Percentiles rank a stretch among this genome's conserved stretches.
Conservation (phyloP, 805 yeast species). For the Candida dajiaensis region DNA sequence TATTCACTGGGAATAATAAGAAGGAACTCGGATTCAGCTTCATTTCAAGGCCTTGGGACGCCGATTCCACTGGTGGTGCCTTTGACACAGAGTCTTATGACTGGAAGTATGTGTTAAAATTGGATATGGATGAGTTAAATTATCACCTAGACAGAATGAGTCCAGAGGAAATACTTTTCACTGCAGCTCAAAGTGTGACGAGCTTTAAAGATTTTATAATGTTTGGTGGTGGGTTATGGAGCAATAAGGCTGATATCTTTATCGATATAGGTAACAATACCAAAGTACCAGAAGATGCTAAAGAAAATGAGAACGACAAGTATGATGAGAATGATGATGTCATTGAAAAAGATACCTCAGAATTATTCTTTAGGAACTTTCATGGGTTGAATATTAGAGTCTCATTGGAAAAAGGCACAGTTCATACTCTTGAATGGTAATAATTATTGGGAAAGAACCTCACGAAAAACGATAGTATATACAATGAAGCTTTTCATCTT, state of each 20-base stretch:
- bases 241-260: neutral
- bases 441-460: neutral
- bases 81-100: neutral
- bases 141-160: neutral
- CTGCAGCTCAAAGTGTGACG: neutral
- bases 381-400: neutral
- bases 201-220: neutral
- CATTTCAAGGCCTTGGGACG: conserved; percentile 2
- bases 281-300: neutral
- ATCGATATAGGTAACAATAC: neutral
- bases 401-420: neutral
- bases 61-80: neutral
- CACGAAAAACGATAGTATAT: no score
- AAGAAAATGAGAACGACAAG: neutral
- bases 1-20: conserved; percentile 2
- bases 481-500: no score
- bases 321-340: neutral
- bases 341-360: neutral
- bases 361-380: neutral
- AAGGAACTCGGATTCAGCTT: conserved; percentile 2
- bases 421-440: neutral
- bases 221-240: conserved; percentile 1
- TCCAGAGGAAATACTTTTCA: conserved; percentile 1
- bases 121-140: neutral
- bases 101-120: neutral